Percentiles rank a stretch among this genome's conserved stretches.
phyloP scores from a whole-genome alignment of 2,329 filamentous ascomycete species.

The Chalaropsis ovoidea region DNA sequence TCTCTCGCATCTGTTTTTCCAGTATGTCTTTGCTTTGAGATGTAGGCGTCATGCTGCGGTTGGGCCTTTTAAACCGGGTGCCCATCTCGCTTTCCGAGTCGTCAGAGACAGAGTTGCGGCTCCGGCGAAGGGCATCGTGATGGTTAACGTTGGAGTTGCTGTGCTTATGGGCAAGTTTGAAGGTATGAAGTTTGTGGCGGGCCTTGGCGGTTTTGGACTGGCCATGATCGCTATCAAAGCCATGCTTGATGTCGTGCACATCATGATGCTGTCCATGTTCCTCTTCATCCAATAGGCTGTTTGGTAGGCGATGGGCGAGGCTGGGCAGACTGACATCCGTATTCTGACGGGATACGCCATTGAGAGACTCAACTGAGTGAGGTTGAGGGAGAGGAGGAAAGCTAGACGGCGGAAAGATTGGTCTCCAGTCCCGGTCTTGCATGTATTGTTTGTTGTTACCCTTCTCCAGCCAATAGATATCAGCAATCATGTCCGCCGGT shows the following conservation, averaged over 20 bases:
- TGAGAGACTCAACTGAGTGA: constrained; percentile 28
- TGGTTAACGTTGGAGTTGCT: constrained; percentile 41
- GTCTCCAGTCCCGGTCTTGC: constrained; percentile 66
- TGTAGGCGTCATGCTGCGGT: constrained; percentile 40
- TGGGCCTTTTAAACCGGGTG: constrained; percentile 33
- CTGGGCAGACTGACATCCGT: constrained; percentile 29
- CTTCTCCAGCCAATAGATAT: constrained; percentile 83
- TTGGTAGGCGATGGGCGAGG: constrained; percentile 26
- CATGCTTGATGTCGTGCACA: constrained; percentile 12
- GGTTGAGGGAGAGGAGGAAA: constrained; percentile 24
- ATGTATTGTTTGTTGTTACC: constrained; percentile 68
- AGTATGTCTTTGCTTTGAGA: constrained; percentile 43
- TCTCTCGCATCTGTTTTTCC: constrained; percentile 53
- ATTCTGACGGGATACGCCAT: constrained; percentile 31
- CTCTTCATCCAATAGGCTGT: constrained; percentile 28
- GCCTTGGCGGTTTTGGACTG: constrained; percentile 21
- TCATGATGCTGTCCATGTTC: constrained; percentile 31
- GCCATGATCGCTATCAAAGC: constrained; percentile 22
- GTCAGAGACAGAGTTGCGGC: constrained; percentile 46
- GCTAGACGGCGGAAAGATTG: constrained; percentile 46
- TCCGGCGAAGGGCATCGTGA: constrained; percentile 44
- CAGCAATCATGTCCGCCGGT: constrained; percentile 77
- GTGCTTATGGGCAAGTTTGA: constrained; percentile 38
- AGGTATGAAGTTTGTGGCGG: constrained; percentile 23
- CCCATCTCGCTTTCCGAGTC: constrained; percentile 50